phyloP scores from a whole-genome alignment of 345 rosid genomes.

The Salix koriyanagi region DNA sequence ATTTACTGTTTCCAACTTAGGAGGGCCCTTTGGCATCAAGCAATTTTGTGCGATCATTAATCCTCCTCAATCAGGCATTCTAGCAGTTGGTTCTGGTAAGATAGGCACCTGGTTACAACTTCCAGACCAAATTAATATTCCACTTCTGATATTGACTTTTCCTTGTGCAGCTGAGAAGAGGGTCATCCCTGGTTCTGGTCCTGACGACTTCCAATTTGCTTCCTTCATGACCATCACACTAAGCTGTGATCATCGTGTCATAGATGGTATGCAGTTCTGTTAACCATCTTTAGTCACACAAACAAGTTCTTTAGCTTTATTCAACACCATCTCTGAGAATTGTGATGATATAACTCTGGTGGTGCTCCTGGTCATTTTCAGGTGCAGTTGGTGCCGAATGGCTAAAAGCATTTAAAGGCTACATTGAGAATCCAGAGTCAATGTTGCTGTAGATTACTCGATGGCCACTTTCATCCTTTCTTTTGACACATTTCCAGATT shows the following conservation, averaged over 20 bases:
- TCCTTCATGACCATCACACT: constrained; percentile 83
- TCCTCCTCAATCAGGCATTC: constrained; percentile 95
- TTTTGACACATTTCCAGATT: neutral
- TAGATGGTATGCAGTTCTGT: constrained; percentile 56
- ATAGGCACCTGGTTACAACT: neutral
- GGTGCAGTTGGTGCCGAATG: constrained; percentile 96
- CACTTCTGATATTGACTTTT: neutral
- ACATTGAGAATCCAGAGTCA: constrained; percentile 86
- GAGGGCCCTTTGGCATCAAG: constrained; percentile 95
- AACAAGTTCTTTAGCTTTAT: neutral
- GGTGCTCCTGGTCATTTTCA: constrained; percentile 21
- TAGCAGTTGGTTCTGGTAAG: constrained; percentile 89
- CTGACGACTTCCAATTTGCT: constrained; percentile 65
- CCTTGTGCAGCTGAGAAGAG: constrained; percentile 76
- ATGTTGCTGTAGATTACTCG: constrained; percentile 62
- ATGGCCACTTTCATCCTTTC: neutral
- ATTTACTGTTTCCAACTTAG: constrained; percentile 89
- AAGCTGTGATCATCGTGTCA: constrained; percentile 96
- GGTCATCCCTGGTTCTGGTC: constrained; percentile 63
- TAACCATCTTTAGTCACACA: neutral
- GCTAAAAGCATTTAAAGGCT: constrained; percentile 91
- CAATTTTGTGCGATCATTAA: constrained; percentile 91
- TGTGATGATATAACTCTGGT: neutral
- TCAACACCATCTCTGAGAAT: neutral
- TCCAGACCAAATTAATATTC: neutral